Evolutionary conservation across 768 basidiomycete genomes (phyloP), one percentile per base, ranked within the genome.

Genomic region (Heimioporus sp.): DNA sequence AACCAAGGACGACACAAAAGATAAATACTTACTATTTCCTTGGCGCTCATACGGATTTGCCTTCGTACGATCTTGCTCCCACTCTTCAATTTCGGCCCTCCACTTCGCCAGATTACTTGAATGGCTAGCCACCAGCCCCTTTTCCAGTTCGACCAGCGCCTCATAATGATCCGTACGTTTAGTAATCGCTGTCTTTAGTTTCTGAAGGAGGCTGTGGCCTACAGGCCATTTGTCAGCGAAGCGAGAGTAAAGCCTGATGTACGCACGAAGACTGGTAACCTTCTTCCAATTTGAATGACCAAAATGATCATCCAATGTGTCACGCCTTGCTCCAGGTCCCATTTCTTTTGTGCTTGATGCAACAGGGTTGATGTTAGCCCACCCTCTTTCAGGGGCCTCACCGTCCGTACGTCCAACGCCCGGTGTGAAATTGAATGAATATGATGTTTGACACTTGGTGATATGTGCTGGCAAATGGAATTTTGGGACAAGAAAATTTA

Each of bases 381-480:
- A 32, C 12, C 32, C 32, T 32, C 32, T 7, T 12, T 32, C 32
- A 19, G n/a, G 60, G 63, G 3, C 63, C 61, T 10, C 68, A 7
- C 32, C 32, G 32, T 32, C 32, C 12, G 32, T 32, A 12, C 12
- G 32, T 32, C 32, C 71, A 24, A 60, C 57, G 4, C 70, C 64
- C 2, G 49, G 34, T 12, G 52, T 40, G 47, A 67, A 68, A 31
- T 65, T 69, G 12, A 76, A 51, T 13, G 58, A 68, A 48, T 61
- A 73, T 10, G 19, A 20, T 10, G 41, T 43, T 28, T 49, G 66
- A 48, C 72, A 73, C 3, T 46, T n/a, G 0, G 56, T 30, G 0
- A 58, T 63, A 50, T 77, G 76, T 0, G 58, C 68, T 13, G 64
- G 59, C 20, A 74, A 55, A 28, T 77, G 76, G 52, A 71, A 73